Base-by-base conservation (phyloP, 768 basidiomycete genomes). In the Boletus coccyginus region DNA sequence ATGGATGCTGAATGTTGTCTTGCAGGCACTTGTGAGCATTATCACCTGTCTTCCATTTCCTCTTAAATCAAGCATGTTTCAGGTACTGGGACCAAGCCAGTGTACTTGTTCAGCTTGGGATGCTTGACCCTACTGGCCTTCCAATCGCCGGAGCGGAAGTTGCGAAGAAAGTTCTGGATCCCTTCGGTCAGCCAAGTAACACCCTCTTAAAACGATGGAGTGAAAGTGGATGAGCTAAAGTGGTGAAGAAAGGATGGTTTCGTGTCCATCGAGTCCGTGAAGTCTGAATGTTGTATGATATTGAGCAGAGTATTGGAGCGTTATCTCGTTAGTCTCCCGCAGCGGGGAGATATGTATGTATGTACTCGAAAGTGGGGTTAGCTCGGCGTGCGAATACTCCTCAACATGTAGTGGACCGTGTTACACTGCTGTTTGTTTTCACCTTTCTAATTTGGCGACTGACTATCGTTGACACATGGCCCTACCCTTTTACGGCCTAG, bases 41-140 rank as follows among this genome's bases (percentile, higher is more conserved):
- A 11, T 44, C 7, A 16, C 27, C 16, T 33, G 8, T 47, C 17
- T 19, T 14, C 33, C 24, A 1, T 42, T n/a, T 14, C 24, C 12
- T 11, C 50, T 35, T 46, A 55, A 40, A 35, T 46, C 6, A 39
- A 50, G 14, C 16, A n/a, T 21, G 12, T 50, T 44, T 32, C 59
- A 78, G 77, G 45, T 78, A 78, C 54, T 78, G 78, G 79, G 79
- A 80, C 50, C 79, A 81, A 62, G 79, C 79, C n/a, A 77, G 75
- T 10, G 46, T 72, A 17, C 69, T 81, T 21, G 75, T 75, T 17
- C 80, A 80, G 61, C 71, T 77, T 32, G 75, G 74, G 17, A 65
- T 75, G n/a, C 60, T 77, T 19, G 64, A 74, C 35, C 60, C 69
- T 8, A 56, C 57, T 8, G 36, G 45, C 24, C 68, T 77, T 39